These are phyloP conservation scores for Gaertneriomyces semiglobifer DNA, from an alignment of 192 early-diverging fungal species.

Conservation along the genomic window DNA sequence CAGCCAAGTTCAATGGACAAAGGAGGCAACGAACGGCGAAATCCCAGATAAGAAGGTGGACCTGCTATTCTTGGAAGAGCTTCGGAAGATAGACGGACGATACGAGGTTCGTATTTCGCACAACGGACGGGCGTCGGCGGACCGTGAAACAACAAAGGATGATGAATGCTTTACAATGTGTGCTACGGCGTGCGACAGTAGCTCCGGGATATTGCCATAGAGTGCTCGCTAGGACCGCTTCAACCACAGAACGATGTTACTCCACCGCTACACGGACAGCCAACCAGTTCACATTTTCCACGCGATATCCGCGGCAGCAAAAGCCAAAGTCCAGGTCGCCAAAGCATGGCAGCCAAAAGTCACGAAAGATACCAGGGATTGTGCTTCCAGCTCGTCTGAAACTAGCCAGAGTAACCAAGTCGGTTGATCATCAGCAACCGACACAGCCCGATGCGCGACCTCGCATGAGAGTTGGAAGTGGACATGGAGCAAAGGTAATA, in stretches of 20 bases:
- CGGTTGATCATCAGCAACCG: neutral
- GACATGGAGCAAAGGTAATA: neutral
- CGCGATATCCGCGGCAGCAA: slow-evolving; percentile 24
- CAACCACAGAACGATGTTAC: neutral
- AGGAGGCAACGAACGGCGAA: too few relatives aligned
- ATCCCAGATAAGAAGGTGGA: too few relatives aligned
- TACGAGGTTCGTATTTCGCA: too few relatives aligned
- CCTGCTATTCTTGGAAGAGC: too few relatives aligned
- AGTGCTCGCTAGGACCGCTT: too few relatives aligned
- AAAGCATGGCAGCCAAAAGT: neutral
- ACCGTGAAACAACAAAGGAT: too few relatives aligned
- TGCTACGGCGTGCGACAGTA: too few relatives aligned
- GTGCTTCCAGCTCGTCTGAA: slow-evolving; percentile 25
- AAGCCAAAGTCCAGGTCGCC: neutral
- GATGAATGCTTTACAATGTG: too few relatives aligned
- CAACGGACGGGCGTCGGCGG: too few relatives aligned
- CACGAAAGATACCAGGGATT: slow-evolving; percentile 12
- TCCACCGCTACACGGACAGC: slow-evolving; percentile 14
- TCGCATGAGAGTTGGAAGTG: neutral
- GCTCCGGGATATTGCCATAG: too few relatives aligned
- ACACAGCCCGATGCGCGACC: neutral
- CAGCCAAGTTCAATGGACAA: too few relatives aligned
- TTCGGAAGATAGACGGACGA: too few relatives aligned
- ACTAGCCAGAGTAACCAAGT: slow-evolving; percentile 15
- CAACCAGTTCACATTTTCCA: slow-evolving; percentile 29